These are phyloP conservation scores for Lepiota venenata DNA, from an alignment of 768 basidiomycete species.

Conservation along the genomic window DNA sequence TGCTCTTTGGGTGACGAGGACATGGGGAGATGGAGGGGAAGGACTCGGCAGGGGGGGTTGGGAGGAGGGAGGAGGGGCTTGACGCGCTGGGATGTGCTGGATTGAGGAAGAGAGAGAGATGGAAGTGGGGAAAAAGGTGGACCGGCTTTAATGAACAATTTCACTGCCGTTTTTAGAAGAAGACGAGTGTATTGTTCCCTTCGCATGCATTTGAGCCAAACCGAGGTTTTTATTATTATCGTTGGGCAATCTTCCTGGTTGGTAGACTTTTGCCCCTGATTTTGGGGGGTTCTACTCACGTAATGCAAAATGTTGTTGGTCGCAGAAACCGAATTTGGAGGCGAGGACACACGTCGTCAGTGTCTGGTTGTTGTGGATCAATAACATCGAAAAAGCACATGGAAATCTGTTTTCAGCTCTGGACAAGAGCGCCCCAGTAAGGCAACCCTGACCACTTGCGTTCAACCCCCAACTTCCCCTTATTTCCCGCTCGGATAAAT, in stretches of 20 bases:
- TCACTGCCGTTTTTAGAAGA: constrained; percentile 70
- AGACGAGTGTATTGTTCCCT: constrained; percentile 62
- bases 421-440: constrained; percentile 10
- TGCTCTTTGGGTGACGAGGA: constrained; percentile 55
- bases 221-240: constrained; percentile 58
- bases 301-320: constrained; percentile 36
- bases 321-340: constrained; percentile 31
- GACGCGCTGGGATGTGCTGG: constrained; percentile 29
- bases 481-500: constrained; percentile 25
- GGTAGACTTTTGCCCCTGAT: constrained; percentile 53
- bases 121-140: constrained; percentile 62
- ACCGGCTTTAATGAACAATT: constrained; percentile 78
- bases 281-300: constrained; percentile 58
- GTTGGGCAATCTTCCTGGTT: constrained; percentile 44
- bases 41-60: no score
- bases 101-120: constrained; percentile 40
- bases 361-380: constrained; percentile 9
- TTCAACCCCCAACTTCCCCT: constrained; percentile 16
- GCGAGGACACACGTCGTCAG: constrained; percentile 24
- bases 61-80: constrained; percentile 23
- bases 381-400: constrained; percentile 21
- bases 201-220: constrained; percentile 63
- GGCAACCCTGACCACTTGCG: constrained; percentile 11
- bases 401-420: constrained; percentile 16
- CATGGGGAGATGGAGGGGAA: constrained; percentile 42